A percentile compares a stretch with the other conserved stretches of the same genome.
Conservation (phyloP, 2,329 filamentous ascomycete species). For the Botrytis porri region DNA sequence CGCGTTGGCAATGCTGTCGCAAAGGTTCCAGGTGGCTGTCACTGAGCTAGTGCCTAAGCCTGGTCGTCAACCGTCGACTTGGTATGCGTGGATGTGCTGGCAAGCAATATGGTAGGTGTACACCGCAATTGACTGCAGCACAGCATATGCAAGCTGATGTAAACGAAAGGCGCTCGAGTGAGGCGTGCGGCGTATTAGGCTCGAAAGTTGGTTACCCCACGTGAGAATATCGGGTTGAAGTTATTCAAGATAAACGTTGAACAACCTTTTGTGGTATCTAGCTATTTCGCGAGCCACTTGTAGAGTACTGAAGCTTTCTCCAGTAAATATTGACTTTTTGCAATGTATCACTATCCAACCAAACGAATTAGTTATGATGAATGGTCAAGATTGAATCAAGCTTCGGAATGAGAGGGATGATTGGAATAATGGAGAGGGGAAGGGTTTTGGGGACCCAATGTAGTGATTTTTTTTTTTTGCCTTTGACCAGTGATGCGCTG, state of each 20-base stretch:
- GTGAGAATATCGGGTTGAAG: constrained; percentile 32
- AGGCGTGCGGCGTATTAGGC: constrained; percentile 40
- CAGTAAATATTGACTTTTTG: constrained; percentile 28
- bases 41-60: constrained; percentile 33
- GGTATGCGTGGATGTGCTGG: constrained; percentile 61
- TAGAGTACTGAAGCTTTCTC: constrained; percentile 28
- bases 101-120: constrained; percentile 49
- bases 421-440: constrained; percentile 33
- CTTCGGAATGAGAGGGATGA: constrained; percentile 19
- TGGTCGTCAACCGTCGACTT: constrained; percentile 45
- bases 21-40: constrained; percentile 30
- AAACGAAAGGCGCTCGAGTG: constrained; percentile 40
- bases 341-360: constrained; percentile 34
- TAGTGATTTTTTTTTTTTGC: constrained; percentile 31
- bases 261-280: constrained; percentile 28
- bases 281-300: constrained; percentile 31
- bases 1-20: constrained; percentile 29
- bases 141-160: constrained; percentile 60
- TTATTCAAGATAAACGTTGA: constrained; percentile 29
- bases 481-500: constrained; percentile 38
- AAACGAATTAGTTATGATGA: constrained; percentile 36
- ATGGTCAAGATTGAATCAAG: constrained; percentile 29
- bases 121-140: constrained; percentile 52
- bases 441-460: constrained; percentile 30
- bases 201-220: constrained; percentile 32